phyloP scores from a whole-genome alignment of 2,329 filamentous ascomycete species.

The Fusarium incarnatum region DNA sequence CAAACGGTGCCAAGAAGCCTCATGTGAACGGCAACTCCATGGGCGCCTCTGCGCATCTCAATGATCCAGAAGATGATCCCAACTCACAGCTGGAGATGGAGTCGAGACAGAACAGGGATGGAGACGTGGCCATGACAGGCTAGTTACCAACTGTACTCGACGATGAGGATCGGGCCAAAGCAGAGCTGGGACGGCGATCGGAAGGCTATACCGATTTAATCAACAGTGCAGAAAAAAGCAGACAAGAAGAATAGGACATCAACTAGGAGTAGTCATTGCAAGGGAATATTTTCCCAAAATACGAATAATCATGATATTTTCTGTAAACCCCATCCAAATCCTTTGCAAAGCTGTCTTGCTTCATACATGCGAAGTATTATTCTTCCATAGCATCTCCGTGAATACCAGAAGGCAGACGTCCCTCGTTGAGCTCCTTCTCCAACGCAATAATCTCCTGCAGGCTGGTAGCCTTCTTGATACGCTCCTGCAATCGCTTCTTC shows the following conservation, averaged over 20 bases:
- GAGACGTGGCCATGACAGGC: conserved; percentile 71
- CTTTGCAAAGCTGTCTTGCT: conserved; percentile 7
- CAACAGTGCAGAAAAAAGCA: neutral
- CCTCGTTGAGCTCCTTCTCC: conserved; percentile 93
- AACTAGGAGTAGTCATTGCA: neutral
- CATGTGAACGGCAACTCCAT: conserved; percentile 48
- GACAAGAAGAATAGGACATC: neutral
- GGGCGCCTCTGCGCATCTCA: conserved; percentile 38
- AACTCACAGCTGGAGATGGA: conserved; percentile 67
- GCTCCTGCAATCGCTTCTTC: conserved; percentile 83
- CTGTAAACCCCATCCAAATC: conserved; percentile 13
- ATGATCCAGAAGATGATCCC: conserved; percentile 55
- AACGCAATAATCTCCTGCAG: conserved; percentile 89
- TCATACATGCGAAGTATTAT: conserved; percentile 49
- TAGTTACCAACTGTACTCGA: conserved; percentile 48
- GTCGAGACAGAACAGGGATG: conserved; percentile 61
- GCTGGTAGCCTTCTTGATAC: conserved; percentile 89
- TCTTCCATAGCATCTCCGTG: conserved; percentile 71
- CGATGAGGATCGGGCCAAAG: neutral
- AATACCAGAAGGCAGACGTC: conserved; percentile 79
- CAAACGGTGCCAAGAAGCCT: conserved; percentile 47
- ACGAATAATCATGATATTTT: conserved; percentile 30
- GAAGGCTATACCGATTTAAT: neutral
- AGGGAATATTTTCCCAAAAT: conserved; percentile 23
- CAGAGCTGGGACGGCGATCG: neutral